Percentiles rank a stretch among this genome's conserved stretches.
Conservation (phyloP, 768 basidiomycete genomes). For the Lactarius quietus region DNA sequence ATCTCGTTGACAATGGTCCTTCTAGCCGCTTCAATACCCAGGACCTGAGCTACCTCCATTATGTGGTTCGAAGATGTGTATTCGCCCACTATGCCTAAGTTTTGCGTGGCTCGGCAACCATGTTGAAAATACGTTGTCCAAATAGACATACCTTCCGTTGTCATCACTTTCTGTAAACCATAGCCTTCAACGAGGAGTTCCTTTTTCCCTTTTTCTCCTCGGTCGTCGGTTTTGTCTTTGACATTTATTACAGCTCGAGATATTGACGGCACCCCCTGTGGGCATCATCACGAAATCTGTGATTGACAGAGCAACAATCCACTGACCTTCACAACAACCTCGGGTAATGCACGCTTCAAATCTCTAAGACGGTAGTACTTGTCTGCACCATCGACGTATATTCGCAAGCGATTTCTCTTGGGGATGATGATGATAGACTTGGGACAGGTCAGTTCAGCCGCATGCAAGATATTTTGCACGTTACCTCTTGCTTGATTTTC, state of each 20-base stretch:
- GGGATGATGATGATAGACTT: constrained; percentile 77
- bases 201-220: constrained; percentile 83
- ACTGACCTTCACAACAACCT: constrained; percentile 87
- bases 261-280: constrained; percentile 79
- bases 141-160: constrained; percentile 70
- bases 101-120: background rate
- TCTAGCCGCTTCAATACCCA: constrained; percentile 98
- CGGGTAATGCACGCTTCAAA: constrained; percentile 77
- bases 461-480: background rate
- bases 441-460: background rate
- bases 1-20: constrained; percentile 95
- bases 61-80: constrained; percentile 95
- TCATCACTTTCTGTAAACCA: constrained; percentile 95
- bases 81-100: constrained; percentile 82
- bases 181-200: constrained; percentile 96
- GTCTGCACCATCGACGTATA: constrained; percentile 73
- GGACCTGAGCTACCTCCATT: constrained; percentile 89
- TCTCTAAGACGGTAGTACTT: constrained; percentile 83
- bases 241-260: constrained; percentile 95
- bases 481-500: constrained; percentile 85
- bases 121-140: background rate
- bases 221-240: constrained; percentile 78
- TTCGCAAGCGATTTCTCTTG: constrained; percentile 67
- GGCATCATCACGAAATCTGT: background rate
- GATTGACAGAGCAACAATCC: background rate